A percentile compares a stretch with the other conserved stretches of the same genome.
Evolutionary conservation across 2,329 filamentous ascomycete genomes (phyloP).

Genomic region (Aaosphaeria arxii): DNA sequence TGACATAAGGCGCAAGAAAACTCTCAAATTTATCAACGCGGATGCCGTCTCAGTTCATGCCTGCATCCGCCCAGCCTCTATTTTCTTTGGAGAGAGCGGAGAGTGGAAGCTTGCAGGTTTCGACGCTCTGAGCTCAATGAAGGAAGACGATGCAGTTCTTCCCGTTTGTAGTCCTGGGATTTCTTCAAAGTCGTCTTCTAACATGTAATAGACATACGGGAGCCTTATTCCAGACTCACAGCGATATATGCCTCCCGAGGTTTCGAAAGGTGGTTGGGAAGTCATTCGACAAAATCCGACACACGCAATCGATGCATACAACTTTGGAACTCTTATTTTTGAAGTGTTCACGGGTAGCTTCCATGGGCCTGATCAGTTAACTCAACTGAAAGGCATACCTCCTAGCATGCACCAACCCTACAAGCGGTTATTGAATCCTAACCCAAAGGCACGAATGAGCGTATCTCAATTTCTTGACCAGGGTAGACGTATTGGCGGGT

Average conservation of each 20-base stretch:
- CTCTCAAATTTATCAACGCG: conserved; percentile 92
- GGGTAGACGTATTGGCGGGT: conserved; percentile 74
- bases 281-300: conserved; percentile 78
- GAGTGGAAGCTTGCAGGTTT: conserved; percentile 98
- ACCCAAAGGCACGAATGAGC: conserved; percentile 83
- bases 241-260: conserved; percentile 82
- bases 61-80: conserved; percentile 75
- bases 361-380: conserved; percentile 71
- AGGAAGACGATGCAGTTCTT: conserved; percentile 91
- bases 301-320: conserved; percentile 81
- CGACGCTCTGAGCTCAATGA: conserved; percentile 89
- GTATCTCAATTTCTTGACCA: conserved; percentile 87
- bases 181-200: not conserved
- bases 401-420: conserved; percentile 88
- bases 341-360: conserved; percentile 92
- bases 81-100: conserved; percentile 93
- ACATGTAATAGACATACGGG: conserved; percentile 66
- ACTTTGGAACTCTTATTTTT: conserved; percentile 77
- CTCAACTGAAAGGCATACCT: conserved; percentile 82
- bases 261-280: conserved; percentile 87
- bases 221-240: conserved; percentile 81
- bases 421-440: conserved; percentile 81
- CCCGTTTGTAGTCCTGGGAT: conserved; percentile 55
- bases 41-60: conserved; percentile 92
- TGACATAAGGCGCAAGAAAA: conserved; percentile 57